A percentile compares a stretch with the other conserved stretches of the same genome.
Evolutionary conservation across 2,329 filamentous ascomycete genomes (phyloP).

Genomic region (Blumeria hordei): DNA sequence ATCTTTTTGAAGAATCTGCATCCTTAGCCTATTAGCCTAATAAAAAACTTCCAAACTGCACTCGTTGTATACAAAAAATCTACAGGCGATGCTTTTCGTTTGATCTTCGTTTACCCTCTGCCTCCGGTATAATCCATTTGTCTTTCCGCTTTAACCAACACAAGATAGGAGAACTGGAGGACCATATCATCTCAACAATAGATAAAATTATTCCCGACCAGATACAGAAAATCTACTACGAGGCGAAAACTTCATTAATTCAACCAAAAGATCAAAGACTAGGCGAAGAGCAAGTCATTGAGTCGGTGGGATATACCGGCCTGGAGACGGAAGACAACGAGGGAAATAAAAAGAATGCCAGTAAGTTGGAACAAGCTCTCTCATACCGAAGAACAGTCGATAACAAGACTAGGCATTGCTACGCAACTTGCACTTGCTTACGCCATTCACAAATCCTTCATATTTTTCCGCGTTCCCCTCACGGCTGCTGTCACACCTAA

Average conservation of each 20-base stretch:
- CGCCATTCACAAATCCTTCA: conserved; percentile 92
- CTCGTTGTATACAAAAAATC: too few species aligned
- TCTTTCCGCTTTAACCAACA: too few species aligned
- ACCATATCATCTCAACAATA: conserved; percentile 36
- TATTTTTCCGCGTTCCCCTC: conserved; percentile 82
- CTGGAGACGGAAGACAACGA: conserved; percentile 32
- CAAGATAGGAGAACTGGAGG: conserved; percentile 25
- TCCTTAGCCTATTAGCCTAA: too few species aligned
- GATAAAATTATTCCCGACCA: conserved; percentile 28
- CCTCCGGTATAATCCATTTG: too few species aligned
- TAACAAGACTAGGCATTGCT: conserved; percentile 24
- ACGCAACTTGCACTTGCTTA: conserved; percentile 87
- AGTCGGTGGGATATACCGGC: too few species aligned
- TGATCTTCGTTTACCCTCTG: too few species aligned
- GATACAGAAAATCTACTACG: too few species aligned
- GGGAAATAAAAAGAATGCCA: conserved; percentile 40
- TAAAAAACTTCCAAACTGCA: too few species aligned
- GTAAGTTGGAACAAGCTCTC: conserved; percentile 28
- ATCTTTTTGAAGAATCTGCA: too few species aligned
- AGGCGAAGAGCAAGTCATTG: conserved; percentile 7
- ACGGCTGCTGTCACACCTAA: conserved; percentile 81
- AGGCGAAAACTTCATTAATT: not conserved
- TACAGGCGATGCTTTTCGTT: too few species aligned
- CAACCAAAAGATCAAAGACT: not conserved
- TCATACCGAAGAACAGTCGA: not conserved